Evolutionary conservation across 371 early-diverging fungal genomes (phyloP).

Genomic region (Smittium culicis): DNA sequence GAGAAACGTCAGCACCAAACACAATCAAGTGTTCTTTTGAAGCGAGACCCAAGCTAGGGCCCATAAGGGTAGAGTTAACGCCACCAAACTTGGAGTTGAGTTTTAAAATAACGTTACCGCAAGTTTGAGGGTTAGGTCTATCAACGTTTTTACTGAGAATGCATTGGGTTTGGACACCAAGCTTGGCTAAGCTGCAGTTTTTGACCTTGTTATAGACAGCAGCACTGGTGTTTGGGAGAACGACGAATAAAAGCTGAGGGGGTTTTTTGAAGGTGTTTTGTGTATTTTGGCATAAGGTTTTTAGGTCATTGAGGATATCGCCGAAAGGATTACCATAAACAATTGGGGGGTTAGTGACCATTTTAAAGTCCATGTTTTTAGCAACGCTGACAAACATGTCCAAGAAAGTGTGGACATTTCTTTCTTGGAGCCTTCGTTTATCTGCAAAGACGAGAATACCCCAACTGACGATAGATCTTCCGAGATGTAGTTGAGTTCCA

Average conservation of each 20-base stretch:
- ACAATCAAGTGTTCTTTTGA: conserved; percentile 68
- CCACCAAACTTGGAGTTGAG: conserved; percentile 82
- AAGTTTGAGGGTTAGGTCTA: conserved; percentile 48
- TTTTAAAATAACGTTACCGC: conserved; percentile 71
- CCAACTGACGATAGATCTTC: conserved; percentile 70
- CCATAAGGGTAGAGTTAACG: conserved; percentile 43
- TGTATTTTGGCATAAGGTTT: too few species aligned
- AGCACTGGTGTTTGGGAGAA: conserved; percentile 72
- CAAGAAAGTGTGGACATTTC: too few species aligned
- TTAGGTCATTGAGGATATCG: too few species aligned
- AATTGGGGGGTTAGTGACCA: too few species aligned
- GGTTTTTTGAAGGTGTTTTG: too few species aligned
- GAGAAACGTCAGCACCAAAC: conserved; percentile 91
- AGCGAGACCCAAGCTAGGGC: conserved; percentile 37
- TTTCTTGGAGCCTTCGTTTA: too few species aligned
- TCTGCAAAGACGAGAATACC: conserved; percentile 49
- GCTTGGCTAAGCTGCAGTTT: conserved; percentile 75
- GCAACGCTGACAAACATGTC: too few species aligned
- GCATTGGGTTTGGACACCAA: conserved; percentile 87
- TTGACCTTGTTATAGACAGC: conserved; percentile 88
- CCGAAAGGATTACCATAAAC: too few species aligned
- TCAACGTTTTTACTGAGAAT: conserved; percentile 59
- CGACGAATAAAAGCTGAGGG: too few species aligned
- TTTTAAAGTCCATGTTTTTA: too few species aligned
- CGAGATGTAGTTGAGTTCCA: conserved; percentile 61